Evolutionary conservation across 495 filamentous ascomycete genomes (phyloP), one percentile per base, ranked within the genome.

Genomic region (Xylaria telfairii): DNA sequence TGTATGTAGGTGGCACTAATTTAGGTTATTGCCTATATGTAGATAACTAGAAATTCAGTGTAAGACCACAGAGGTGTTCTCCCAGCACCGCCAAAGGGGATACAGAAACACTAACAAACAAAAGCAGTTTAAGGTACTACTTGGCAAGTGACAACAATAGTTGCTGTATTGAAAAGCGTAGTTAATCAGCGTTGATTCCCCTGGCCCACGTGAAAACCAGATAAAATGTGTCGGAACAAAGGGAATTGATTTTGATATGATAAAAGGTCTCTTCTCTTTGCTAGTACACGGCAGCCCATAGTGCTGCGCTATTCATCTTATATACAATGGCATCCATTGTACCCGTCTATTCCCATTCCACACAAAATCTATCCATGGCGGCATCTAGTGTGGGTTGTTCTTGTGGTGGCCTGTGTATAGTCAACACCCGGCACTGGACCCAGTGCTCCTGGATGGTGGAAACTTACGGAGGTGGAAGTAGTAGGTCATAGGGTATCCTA

Each of bases 401-500:
- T 98, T 98, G 92, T 97, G 94, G 88, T 97, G 94, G 73, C 95
- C 95, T 98, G 74, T 47, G 62, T 30, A 71, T 24, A 84, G 80
- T 80, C 62, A 77, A 69, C 54, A 74, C 59, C 30, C 57, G 37
- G 9, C 17, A 21, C 15, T 10, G 21, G 44, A 34, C 68, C 26
- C 9, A 28, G 44, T 24, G 19, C 24, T 19, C 24, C 13, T 24
- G 21, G 3, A 39, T 42, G 3, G 13, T 10, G 42, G 13, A 46
- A 68, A 88, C 93, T 80, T 90, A 99, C 96, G 94, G 74, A 98
- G 89, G 84, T 99, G 96, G 92, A 96, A 98, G 88, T 99, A 98
- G 90, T 99, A 99, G 83, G 96, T 92, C 85, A 97, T 92, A 72
- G 92, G 91, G 84, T 99, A 99, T 74, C 94, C 94, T 71, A 98